phyloP scores from a whole-genome alignment of 805 yeast genomes.

The Martiniozyma abietophila region DNA sequence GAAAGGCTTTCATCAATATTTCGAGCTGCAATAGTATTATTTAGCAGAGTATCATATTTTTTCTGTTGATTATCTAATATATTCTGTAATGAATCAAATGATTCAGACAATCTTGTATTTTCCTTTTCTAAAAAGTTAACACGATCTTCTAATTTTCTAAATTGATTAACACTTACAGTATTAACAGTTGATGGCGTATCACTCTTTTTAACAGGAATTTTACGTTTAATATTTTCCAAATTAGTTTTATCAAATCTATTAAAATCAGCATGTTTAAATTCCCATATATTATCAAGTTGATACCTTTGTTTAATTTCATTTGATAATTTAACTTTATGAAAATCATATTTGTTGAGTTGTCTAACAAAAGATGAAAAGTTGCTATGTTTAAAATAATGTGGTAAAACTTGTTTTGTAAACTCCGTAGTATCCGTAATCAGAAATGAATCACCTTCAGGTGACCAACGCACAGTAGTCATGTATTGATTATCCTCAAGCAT shows the following conservation, averaged over 20 bases:
- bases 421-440: slow-evolving; percentile 85
- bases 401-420: slow-evolving; percentile 80
- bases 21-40: slow-evolving; percentile 48
- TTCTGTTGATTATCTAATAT: slow-evolving; percentile 37
- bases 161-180: slow-evolving; percentile 11
- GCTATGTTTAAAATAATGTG: slow-evolving; percentile 88
- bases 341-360: slow-evolving; percentile 92
- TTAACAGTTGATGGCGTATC: slow-evolving; percentile 8
- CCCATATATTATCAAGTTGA: slow-evolving; percentile 62
- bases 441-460: slow-evolving; percentile 74
- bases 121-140: slow-evolving; percentile 25
- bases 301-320: slow-evolving; percentile 61
- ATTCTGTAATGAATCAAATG: slow-evolving; percentile 25
- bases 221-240: slow-evolving; percentile 79
- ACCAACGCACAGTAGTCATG: slow-evolving; percentile 75
- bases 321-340: slow-evolving; percentile 83
- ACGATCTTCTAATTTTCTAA: slow-evolving; percentile 20
- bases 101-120: slow-evolving; percentile 20
- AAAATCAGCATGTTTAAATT: slow-evolving; percentile 88
- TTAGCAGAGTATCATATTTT: slow-evolving; percentile 57
- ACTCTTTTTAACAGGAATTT: slow-evolving; percentile 44
- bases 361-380: slow-evolving; percentile 94
- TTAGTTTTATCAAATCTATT: slow-evolving; percentile 66
- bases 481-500: slow-evolving; percentile 83
- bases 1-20: slow-evolving; percentile 48